Conservation (phyloP, 345 rosid species). For the Salix koriyanagi region DNA sequence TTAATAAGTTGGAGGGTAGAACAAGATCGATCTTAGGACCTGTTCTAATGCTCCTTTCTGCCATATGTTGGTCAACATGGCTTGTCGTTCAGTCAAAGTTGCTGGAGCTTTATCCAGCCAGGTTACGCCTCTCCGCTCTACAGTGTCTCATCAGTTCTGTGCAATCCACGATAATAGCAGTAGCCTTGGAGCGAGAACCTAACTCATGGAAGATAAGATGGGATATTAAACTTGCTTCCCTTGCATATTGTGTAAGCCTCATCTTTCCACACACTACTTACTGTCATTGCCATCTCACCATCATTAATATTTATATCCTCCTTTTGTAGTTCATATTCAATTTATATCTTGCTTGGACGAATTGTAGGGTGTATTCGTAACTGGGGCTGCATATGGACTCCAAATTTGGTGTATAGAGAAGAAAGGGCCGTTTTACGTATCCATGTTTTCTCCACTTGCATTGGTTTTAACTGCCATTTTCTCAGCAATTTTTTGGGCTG, state of each 20-base stretch:
- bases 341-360: no score
- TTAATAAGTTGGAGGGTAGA: no score
- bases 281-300: no score
- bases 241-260: no score
- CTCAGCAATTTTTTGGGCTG: not conserved
- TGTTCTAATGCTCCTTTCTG: no score
- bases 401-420: not conserved
- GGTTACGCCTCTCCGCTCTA: not conserved
- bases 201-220: not conserved
- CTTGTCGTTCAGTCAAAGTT: not conserved
- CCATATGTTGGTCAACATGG: no score
- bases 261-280: no score
- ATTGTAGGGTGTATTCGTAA: not conserved
- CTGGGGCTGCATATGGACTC: not conserved
- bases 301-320: no score
- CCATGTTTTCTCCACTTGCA: not conserved
- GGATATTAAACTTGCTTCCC: no score
- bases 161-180: not conserved
- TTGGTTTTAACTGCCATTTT: not conserved
- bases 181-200: not conserved
- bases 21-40: no score
- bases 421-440: not conserved
- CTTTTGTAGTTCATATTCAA: no score
- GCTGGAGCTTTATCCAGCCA: not conserved
- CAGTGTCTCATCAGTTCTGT: not conserved